Percentiles rank a stretch among this genome's conserved stretches.
These are phyloP conservation scores for Malassezia obtusa DNA, from an alignment of 1,284 basidiomycete genomes.

Conservation along the genomic window DNA sequence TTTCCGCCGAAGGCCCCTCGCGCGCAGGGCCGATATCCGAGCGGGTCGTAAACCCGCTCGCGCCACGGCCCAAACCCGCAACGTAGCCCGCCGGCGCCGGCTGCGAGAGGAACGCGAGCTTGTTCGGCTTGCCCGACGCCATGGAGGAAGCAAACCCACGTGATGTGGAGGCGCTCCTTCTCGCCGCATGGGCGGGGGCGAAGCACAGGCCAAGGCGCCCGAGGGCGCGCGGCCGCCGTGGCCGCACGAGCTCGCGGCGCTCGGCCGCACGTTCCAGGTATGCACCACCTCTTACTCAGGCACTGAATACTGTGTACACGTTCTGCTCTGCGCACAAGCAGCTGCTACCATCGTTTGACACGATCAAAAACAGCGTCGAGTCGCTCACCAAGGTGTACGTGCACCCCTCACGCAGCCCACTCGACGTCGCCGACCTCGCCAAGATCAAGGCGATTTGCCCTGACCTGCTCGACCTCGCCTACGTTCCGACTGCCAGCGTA, in stretches of 20 bases:
- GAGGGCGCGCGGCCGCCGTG: background rate
- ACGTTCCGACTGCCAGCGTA: slow-evolving; percentile 53
- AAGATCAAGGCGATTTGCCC: slow-evolving; percentile 82
- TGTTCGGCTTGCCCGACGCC: slow-evolving; percentile 29
- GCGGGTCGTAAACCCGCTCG: slow-evolving; percentile 94
- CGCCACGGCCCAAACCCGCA: slow-evolving; percentile 50
- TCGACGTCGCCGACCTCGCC: slow-evolving; percentile 68
- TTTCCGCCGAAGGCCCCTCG: slow-evolving; percentile 81
- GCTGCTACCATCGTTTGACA: slow-evolving; percentile 66
- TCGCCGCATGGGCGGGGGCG: background rate
- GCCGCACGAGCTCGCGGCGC: background rate
- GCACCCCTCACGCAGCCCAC: slow-evolving; percentile 53
- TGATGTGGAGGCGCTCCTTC: background rate
- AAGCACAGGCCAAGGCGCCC: background rate
- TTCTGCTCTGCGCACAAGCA: slow-evolving; percentile 76
- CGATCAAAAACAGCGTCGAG: background rate
- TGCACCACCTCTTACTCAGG: slow-evolving; percentile 50
- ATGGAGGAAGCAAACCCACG: slow-evolving; percentile 7
- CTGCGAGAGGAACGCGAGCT: slow-evolving; percentile 39
- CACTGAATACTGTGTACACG: slow-evolving; percentile 77
- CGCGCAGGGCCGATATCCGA: slow-evolving; percentile 97
- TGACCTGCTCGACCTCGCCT: slow-evolving; percentile 69
- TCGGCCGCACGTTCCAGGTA: slow-evolving; percentile 4
- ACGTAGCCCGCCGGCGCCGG: slow-evolving; percentile 46
- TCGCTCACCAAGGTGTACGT: background rate